Evolutionary conservation across 2,329 filamentous ascomycete species (phyloP).

Genomic region (Akanthomyces dipterigenus): DNA sequence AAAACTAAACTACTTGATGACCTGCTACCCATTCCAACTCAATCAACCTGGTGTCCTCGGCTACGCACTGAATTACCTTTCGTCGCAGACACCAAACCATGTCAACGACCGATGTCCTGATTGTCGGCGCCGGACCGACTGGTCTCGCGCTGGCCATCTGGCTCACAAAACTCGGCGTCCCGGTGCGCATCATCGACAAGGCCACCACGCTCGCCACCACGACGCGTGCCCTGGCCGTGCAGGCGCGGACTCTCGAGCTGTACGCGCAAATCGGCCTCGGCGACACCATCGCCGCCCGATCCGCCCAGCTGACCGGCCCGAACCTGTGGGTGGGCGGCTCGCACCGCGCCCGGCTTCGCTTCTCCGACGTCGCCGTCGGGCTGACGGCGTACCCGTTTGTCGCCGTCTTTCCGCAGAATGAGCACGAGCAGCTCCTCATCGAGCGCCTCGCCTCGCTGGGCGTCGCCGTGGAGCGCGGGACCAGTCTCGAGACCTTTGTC

Average conservation of each 20-base stretch:
- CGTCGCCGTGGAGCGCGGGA: neutral
- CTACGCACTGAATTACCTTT: no score
- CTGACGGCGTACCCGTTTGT: neutral
- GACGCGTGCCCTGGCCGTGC: constrained; percentile 7
- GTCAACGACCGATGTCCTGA: constrained; percentile 2
- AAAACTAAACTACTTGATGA: neutral
- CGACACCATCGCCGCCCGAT: neutral
- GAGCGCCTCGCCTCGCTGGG: neutral
- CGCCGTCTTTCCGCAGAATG: neutral
- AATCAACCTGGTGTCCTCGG: neutral
- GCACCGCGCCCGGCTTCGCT: neutral
- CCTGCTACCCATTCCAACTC: neutral
- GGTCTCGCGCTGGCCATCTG: constrained; percentile 10
- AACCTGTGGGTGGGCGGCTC: constrained; percentile 7
- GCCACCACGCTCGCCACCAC: neutral
- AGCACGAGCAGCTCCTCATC: constrained; percentile 4
- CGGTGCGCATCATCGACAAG: constrained; percentile 10
- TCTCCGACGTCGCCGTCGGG: neutral
- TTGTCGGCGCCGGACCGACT: constrained; percentile 12
- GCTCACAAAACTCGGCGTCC: constrained; percentile 9
- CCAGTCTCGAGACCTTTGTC: neutral
- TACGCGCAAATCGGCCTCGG: constrained; percentile 9
- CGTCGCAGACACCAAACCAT: neutral
- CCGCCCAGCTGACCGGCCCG: neutral
- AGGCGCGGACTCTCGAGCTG: constrained; percentile 4